Evolutionary conservation across 805 yeast species (phyloP).

Genomic region (Kodamaea kaohsiungensis): DNA sequence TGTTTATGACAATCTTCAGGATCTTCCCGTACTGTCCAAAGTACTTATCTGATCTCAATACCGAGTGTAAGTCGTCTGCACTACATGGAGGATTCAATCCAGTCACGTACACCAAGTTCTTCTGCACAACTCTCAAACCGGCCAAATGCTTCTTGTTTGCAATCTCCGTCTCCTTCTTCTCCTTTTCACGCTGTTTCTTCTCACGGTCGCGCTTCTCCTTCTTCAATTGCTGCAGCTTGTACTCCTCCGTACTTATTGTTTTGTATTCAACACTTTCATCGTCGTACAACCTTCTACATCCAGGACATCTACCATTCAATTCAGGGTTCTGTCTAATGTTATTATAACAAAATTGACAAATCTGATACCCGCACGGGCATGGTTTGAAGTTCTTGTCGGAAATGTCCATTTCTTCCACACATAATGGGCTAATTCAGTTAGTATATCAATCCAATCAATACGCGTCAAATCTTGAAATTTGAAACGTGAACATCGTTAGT

Average conservation of each 20-base stretch:
- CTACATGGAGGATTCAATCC: conserved; percentile 87
- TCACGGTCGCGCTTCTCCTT: conserved; percentile 81
- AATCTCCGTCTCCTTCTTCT: conserved; percentile 85
- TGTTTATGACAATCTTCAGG: conserved; percentile 88
- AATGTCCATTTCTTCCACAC: conserved; percentile 97
- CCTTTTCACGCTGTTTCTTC: conserved; percentile 84
- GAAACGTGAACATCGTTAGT: background rate
- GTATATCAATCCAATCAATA: conserved; percentile 12
- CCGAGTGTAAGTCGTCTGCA: conserved; percentile 79
- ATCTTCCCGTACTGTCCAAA: conserved; percentile 99
- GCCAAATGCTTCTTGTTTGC: conserved; percentile 86
- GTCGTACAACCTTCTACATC: conserved; percentile 91
- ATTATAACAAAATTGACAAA: conserved; percentile 97
- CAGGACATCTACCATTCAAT: conserved; percentile 94
- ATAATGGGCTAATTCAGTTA: conserved; percentile 66
- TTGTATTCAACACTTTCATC: conserved; percentile 91
- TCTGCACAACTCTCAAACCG: conserved; percentile 97
- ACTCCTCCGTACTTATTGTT: conserved; percentile 81
- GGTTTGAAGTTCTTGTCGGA: conserved; percentile 96
- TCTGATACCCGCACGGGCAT: conserved; percentile 99
- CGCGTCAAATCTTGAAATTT: background rate
- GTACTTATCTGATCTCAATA: conserved; percentile 85
- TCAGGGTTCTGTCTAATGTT: conserved; percentile 95
- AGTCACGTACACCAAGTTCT: conserved; percentile 93
- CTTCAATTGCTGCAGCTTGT: conserved; percentile 76